A percentile compares a stretch with the other conserved stretches of the same genome.
Evolutionary conservation across 2,329 filamentous ascomycete species (phyloP).

Genomic region (Blastomyces gilchristii): DNA sequence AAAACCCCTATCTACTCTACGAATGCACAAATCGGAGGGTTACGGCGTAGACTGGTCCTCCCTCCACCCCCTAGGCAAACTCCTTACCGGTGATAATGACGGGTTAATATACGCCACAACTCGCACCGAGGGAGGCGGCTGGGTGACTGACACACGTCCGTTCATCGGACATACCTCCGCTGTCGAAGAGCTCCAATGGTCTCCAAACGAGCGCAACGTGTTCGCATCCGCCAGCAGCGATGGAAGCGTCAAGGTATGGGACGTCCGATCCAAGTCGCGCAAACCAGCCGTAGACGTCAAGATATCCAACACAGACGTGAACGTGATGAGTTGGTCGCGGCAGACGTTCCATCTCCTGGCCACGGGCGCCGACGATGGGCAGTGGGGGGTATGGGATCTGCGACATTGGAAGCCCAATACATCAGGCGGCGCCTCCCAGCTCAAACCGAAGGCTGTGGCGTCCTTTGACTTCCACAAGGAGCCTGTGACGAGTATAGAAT

Average conservation of each 20-base stretch:
- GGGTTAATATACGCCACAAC: conserved; percentile 84
- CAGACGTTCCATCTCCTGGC: conserved; percentile 83
- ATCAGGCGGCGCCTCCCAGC: conserved; percentile 37
- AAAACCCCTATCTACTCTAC: conserved; percentile 76
- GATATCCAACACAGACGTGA: conserved; percentile 77
- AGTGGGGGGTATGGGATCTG: conserved; percentile 93
- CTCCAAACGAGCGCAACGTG: conserved; percentile 80
- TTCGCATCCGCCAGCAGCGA: conserved; percentile 92
- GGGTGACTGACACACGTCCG: conserved; percentile 72
- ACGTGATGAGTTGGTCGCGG: conserved; percentile 90
- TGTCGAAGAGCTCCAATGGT: conserved; percentile 96
- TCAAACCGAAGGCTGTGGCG: conserved; percentile 69
- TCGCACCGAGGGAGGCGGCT: conserved; percentile 75
- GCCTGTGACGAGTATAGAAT: conserved; percentile 91
- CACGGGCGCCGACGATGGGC: conserved; percentile 83
- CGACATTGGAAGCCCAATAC: conserved; percentile 75
- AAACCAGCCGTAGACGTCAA: conserved; percentile 80
- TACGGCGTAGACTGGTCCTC: conserved; percentile 98
- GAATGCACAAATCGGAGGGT: conserved; percentile 85
- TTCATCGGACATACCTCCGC: conserved; percentile 77
- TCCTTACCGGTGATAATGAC: conserved; percentile 83
- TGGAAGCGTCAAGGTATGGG: conserved; percentile 92
- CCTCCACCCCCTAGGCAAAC: conserved; percentile 65
- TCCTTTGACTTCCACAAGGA: conserved; percentile 93
- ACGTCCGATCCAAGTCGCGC: conserved; percentile 79